These are phyloP conservation scores for Neurospora sp. DNA, from an alignment of 495 filamentous ascomycete species.

Conservation along the genomic window DNA sequence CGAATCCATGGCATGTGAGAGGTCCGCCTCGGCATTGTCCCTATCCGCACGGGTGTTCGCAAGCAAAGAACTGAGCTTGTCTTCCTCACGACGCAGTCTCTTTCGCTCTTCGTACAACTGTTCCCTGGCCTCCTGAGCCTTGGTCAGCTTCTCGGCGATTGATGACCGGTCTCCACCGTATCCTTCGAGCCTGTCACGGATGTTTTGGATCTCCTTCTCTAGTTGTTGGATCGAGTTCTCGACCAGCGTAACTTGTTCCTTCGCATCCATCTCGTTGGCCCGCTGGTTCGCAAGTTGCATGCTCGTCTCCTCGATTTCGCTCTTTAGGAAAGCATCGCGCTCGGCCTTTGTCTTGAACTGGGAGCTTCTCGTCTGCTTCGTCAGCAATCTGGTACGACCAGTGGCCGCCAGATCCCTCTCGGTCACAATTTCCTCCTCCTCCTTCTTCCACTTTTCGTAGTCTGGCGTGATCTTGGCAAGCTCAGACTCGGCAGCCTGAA, in stretches of 20 bases:
- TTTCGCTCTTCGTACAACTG: constrained; percentile 80
- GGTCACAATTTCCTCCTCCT: constrained; percentile 59
- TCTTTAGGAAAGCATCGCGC: constrained; percentile 72
- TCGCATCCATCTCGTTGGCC: constrained; percentile 67
- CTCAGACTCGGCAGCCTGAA: constrained; percentile 65
- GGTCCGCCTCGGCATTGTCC: constrained; percentile 60
- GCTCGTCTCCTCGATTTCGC: constrained; percentile 74
- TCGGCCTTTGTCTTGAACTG: constrained; percentile 82
- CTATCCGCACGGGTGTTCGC: constrained; percentile 62
- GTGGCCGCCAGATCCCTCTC: constrained; percentile 68
- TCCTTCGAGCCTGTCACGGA: constrained; percentile 67
- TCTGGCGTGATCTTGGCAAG: constrained; percentile 61
- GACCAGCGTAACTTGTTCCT: constrained; percentile 73
- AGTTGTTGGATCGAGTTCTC: constrained; percentile 58
- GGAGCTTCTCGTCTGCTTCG: constrained; percentile 86
- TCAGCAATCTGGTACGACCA: constrained; percentile 69
- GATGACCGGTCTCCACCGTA: constrained; percentile 62
- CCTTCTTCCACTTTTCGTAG: constrained; percentile 59
- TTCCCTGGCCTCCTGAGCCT: constrained; percentile 72
- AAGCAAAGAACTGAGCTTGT: constrained; percentile 70
- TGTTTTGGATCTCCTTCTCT: constrained; percentile 58
- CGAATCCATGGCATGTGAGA: constrained; percentile 81
- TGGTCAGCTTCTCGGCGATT: constrained; percentile 60
- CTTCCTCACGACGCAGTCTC: constrained; percentile 82
- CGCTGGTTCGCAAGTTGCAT: constrained; percentile 65